phyloP scores from a whole-genome alignment of 140 eudicot species.

The Eryngium alpinum region DNA sequence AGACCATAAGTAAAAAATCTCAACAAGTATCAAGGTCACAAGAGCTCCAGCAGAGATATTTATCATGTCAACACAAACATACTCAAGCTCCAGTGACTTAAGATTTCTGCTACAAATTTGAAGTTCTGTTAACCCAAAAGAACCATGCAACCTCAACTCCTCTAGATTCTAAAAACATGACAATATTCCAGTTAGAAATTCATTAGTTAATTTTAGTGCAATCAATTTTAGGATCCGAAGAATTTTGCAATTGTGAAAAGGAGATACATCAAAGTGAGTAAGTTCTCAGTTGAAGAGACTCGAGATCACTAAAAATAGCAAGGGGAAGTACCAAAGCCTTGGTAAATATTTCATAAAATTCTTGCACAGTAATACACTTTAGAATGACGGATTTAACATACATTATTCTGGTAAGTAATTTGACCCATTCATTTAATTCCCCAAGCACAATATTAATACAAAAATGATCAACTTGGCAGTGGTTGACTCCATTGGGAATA shows the following conservation, averaged over 20 bases:
- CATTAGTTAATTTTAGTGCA: background rate
- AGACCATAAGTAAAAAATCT: background rate
- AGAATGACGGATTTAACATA: background rate
- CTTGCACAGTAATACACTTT: background rate
- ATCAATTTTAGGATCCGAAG: slow-evolving; percentile 8
- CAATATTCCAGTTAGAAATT: background rate
- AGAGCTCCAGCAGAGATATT: slow-evolving; percentile 15
- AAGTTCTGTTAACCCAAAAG: background rate
- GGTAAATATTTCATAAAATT: background rate
- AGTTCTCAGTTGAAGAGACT: background rate
- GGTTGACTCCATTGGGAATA: background rate
- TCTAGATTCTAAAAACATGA: background rate
- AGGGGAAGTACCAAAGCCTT: background rate
- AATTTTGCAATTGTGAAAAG: slow-evolving; percentile 4
- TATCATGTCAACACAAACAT: background rate
- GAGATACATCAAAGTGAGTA: background rate
- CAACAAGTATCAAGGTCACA: background rate
- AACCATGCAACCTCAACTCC: slow-evolving; percentile 3
- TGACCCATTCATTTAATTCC: background rate
- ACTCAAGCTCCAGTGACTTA: background rate
- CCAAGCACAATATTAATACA: background rate
- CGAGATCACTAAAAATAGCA: background rate
- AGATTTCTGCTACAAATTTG: slow-evolving; percentile 4
- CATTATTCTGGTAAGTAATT: background rate
- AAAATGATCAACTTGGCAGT: slow-evolving; percentile 6